Evolutionary conservation across 306 rosid genomes (phyloP), one percentile per base, ranked within the genome.

Genomic region (Cucurbita maxima): DNA sequence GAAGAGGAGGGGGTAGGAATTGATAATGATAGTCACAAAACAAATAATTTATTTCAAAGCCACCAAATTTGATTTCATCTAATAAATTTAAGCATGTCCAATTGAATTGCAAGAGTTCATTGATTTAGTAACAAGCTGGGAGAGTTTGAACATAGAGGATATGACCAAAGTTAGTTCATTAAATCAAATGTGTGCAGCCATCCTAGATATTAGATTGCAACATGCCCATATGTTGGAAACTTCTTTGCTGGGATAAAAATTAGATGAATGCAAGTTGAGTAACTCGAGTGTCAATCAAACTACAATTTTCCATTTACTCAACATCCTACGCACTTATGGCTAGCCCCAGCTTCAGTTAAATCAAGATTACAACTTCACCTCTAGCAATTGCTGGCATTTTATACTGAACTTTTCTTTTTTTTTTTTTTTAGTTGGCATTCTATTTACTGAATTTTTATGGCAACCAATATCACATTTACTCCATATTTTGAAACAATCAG

Each of bases 271-370:
- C 74, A 30, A 8, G 30, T 14, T 0, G 22, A 48, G 40, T 30
- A 50, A 69, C 13, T 25, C 14, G 12, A 70, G 45, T 70, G 74
- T 50, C 58, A 48, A 44, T 50, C 25, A 30, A 4, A 16, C 44
- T 7, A 69, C 54, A 54, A 44, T 10, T 20, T 0, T 11, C 30
- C 40, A 22, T 70, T 69, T 69, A 25, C 54, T 50, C 8, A 2
- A 7, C 74, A 70, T 50, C 15, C 25, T 70, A 70, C 25, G 58
- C 58, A 25, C 41, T 8, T 12, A 69, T 15, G 58, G 25, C 44
- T 48, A 48, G 40, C 74, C 74, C 74, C 74, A 50, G 58, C 58
- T 50, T 69, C 58, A 69, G 50, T 34, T 43, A 68, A 50, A 44
- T 62, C 30, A 62, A 40, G 25, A 50, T 19, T 47, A 68, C 73